Conservation (phyloP, 306 rosid species). For the Medicago arabica region DNA sequence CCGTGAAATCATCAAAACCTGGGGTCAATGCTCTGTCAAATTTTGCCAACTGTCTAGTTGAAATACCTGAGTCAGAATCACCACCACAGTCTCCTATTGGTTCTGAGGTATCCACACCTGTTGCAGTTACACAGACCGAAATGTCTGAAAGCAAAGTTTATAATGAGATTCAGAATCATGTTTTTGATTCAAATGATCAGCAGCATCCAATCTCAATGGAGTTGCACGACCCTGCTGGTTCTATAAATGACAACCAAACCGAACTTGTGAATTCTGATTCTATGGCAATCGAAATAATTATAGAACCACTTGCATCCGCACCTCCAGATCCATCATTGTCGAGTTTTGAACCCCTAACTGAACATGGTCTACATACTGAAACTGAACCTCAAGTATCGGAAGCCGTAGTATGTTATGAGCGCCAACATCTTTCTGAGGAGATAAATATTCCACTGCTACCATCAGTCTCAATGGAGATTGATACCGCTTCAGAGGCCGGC, state of each 20-base stretch:
- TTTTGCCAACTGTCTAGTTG: background rate
- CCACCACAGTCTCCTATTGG: background rate
- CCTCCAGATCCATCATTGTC: background rate
- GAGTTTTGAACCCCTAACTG: constrained; percentile 20
- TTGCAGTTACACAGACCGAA: background rate
- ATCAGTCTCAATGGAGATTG: constrained; percentile 21
- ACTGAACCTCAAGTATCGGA: background rate
- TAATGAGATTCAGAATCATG: constrained; percentile 14
- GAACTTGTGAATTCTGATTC: constrained; percentile 1
- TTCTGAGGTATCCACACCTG: background rate
- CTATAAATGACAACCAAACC: background rate
- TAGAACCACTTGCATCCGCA: background rate
- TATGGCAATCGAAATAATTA: background rate
- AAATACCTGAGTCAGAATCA: constrained; percentile 3
- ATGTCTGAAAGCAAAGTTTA: background rate
- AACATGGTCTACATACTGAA: constrained; percentile 7
- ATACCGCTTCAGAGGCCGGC: background rate
- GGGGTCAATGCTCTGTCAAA: constrained; percentile 22
- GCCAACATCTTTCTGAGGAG: constrained; percentile 1
- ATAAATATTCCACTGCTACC: constrained; percentile 16
- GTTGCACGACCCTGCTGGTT: background rate
- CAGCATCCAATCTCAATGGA: constrained; percentile 15
- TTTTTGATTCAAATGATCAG: background rate
- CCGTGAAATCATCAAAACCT: constrained; percentile 7
- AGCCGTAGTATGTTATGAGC: constrained; percentile 1